phyloP scores from a whole-genome alignment of 129 eudicot genomes.

The Helianthus tuberosus region DNA sequence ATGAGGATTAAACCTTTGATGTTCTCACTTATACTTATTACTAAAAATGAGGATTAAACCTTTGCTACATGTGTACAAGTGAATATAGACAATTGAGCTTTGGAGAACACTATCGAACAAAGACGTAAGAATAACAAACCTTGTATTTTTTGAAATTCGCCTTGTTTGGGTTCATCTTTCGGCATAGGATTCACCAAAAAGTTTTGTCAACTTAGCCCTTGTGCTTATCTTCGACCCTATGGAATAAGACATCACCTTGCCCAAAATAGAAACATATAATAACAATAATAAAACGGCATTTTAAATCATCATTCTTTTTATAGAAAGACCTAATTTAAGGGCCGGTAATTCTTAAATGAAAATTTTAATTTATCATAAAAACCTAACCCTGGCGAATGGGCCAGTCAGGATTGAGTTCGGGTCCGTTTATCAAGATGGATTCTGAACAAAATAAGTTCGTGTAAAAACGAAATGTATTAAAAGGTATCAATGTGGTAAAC shows the following conservation, averaged over 20 bases:
- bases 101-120: slow-evolving; percentile 35
- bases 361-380: slow-evolving; percentile 8
- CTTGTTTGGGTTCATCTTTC: slow-evolving; percentile 28
- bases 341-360: neutral
- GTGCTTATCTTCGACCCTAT: slow-evolving; percentile 23
- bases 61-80: slow-evolving; percentile 11
- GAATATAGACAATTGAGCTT: slow-evolving; percentile 27
- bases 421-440: too few species aligned
- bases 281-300: neutral
- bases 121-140: neutral
- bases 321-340: neutral
- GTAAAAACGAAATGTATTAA: too few species aligned
- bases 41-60: neutral
- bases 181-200: slow-evolving; percentile 37
- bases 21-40: too few species aligned
- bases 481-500: too few species aligned
- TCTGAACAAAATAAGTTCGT: too few species aligned
- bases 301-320: neutral
- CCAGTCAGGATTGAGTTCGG: too few species aligned
- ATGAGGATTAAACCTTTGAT: too few species aligned
- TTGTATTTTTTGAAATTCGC: slow-evolving; percentile 18
- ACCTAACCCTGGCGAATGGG: neutral
- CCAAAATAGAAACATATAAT: neutral
- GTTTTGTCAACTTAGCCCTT: slow-evolving; percentile 31
- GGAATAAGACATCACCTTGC: slow-evolving; percentile 2